Evolutionary conservation across 345 rosid genomes (phyloP), one percentile per base, ranked within the genome.

Genomic region (Hibiscus syriacus): DNA sequence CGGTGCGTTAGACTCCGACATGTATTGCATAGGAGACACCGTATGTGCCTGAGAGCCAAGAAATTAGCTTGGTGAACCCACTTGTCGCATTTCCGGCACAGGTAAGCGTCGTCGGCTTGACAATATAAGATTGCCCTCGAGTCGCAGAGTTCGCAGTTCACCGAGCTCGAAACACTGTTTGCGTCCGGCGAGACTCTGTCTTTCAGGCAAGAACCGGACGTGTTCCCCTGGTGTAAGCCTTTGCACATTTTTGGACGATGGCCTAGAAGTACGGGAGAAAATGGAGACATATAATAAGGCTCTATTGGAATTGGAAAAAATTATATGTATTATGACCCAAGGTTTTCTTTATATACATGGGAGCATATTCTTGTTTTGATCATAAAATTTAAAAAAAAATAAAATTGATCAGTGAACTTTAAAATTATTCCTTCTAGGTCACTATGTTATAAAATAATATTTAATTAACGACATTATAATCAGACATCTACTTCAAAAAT

Each of bases 11-110:
- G 82, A 54, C 80, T 82, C 41, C 79, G 92, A 57, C 98, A 92
- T 0, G 83, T 27, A 27, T 68, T 69, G 68, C 98, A 92, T 2
- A 92, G 78, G 68, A 92, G 69, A 72, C 93, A 83, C 64, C 98
- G 57, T 22, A 87, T 72, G 50, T 92, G 98, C 73, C 98, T 85
- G 67, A 48, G 79, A 6, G 98, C 92, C 45, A 92, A 72, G 82
- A 92, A 87, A 72, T 92, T 92, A 6, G 96, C 98, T 52, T 79
- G 81, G 19, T 92, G 98, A 26, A 92, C 98, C 80, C 79, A 72
- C 73, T 71, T 81, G 58, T 92, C 98, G 30, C 98, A 92, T 66
- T 76, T 74, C 41, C 74, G 30, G 71, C 98, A 92, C 0, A 89
- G 83, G 57, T 66, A 87, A 0, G 98, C 96, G 53, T 86, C 78